A percentile compares a stretch with the other conserved stretches of the same genome.
These are phyloP conservation scores for Talaromyces sp. DNA, from an alignment of 2,329 filamentous ascomycete genomes.

Conservation along the genomic window DNA sequence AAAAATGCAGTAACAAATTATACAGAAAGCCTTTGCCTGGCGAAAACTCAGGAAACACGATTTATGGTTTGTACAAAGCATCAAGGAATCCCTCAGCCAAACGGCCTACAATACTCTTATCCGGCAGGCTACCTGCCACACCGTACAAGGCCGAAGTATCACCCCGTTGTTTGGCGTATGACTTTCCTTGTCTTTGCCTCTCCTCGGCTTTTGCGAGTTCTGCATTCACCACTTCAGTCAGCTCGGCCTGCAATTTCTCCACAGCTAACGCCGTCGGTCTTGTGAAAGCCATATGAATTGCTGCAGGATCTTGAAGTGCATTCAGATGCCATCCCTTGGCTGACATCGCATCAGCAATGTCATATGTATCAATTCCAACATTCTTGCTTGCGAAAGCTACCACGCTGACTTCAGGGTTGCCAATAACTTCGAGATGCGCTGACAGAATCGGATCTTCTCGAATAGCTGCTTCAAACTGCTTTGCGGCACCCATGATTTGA, in stretches of 20 bases:
- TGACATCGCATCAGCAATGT: slow-evolving; percentile 84
- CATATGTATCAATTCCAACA: slow-evolving; percentile 76
- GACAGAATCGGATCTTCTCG: slow-evolving; percentile 62
- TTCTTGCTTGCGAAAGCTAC: slow-evolving; percentile 77
- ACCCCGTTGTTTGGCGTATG: slow-evolving; percentile 47
- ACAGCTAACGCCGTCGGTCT: slow-evolving; percentile 76
- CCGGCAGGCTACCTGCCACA: slow-evolving; percentile 87
- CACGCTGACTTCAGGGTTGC: slow-evolving; percentile 81
- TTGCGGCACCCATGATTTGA: slow-evolving; percentile 80
- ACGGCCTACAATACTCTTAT: slow-evolving; percentile 91
- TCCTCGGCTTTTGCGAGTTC: slow-evolving; percentile 78
- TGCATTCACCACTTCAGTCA: slow-evolving; percentile 53
- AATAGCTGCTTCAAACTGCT: slow-evolving; percentile 74
- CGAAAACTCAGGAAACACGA: not conserved
- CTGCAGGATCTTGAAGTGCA: slow-evolving; percentile 82
- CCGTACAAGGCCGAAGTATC: slow-evolving; percentile 89
- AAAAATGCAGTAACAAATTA: not conserved
- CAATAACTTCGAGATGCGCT: slow-evolving; percentile 71
- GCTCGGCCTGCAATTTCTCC: slow-evolving; percentile 71
- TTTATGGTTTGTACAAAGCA: slow-evolving; percentile 75
- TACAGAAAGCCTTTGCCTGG: not conserved
- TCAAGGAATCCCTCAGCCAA: slow-evolving; percentile 88
- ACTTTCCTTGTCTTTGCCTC: slow-evolving; percentile 57
- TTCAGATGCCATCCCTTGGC: slow-evolving; percentile 91
- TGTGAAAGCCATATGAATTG: slow-evolving; percentile 91